phyloP scores from a whole-genome alignment of 2,329 filamentous ascomycete genomes.

The Pyrenophora graminea region DNA sequence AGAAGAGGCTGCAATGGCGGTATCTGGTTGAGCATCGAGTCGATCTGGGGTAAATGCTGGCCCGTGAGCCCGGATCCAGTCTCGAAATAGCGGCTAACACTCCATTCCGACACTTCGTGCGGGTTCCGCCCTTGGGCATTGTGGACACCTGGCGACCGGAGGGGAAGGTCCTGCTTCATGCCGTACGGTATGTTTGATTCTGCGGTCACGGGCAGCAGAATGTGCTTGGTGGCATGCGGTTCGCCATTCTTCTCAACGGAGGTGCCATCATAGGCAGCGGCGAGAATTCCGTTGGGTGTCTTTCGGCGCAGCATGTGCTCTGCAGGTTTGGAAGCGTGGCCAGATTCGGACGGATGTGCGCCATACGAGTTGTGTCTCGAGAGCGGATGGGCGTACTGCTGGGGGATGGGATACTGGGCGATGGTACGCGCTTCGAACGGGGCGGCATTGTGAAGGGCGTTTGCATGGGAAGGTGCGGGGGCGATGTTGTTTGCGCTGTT shows the following conservation, averaged over 20 bases:
- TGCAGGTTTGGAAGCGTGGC: conserved; percentile 38
- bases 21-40: conserved; percentile 65
- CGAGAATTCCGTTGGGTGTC: conserved; percentile 90
- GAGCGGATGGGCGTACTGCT: conserved; percentile 48
- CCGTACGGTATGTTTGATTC: conserved; percentile 43
- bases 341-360: conserved; percentile 32
- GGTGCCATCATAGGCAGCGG: conserved; percentile 88
- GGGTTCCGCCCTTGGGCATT: conserved; percentile 20
- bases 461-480: conserved; percentile 30
- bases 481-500: conserved; percentile 26
- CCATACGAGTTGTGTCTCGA: conserved; percentile 46
- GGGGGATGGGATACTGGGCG: conserved; percentile 33
- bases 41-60: conserved; percentile 58
- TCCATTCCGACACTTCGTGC: conserved; percentile 40
- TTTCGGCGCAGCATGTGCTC: conserved; percentile 88
- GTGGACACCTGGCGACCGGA: conserved; percentile 37
- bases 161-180: conserved; percentile 44
- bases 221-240: conserved; percentile 79
- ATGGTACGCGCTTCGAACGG: conserved; percentile 28
- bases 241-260: conserved; percentile 72
- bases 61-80: conserved; percentile 42
- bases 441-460: conserved; percentile 34
- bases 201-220: conserved; percentile 69
- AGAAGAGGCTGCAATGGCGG: conserved; percentile 59
- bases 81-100: conserved; percentile 43